A percentile compares a stretch with the other conserved stretches of the same genome.
Evolutionary conservation across 108 stramenopile genomes (phyloP).

Genomic region (Cyclotella baltica): DNA sequence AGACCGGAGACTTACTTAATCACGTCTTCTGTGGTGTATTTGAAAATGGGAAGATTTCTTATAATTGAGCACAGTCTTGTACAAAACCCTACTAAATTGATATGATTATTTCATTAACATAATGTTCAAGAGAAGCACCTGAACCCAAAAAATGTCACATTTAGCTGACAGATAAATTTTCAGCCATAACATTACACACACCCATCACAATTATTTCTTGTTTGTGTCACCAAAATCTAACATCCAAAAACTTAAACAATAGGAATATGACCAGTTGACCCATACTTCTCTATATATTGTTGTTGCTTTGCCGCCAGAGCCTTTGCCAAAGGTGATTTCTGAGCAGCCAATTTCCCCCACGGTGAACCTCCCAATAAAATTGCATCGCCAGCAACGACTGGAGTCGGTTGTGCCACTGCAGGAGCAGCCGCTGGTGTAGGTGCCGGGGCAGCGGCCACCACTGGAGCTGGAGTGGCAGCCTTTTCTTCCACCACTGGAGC

Average conservation of each 20-base stretch:
- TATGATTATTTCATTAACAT: too few species aligned
- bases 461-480: constrained; percentile 17
- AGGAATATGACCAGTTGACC: constrained; percentile 82
- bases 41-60: neutral
- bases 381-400: constrained; percentile 33
- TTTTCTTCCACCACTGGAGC: neutral
- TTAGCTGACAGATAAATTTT: too few species aligned
- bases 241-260: constrained; percentile 20
- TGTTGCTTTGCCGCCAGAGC: constrained; percentile 71
- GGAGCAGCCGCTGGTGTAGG: constrained; percentile 43
- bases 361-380: constrained; percentile 46
- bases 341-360: constrained; percentile 72
- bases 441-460: constrained; percentile 22
- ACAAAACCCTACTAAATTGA: too few species aligned
- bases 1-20: too few species aligned
- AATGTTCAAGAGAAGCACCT: too few species aligned
- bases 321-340: constrained; percentile 75
- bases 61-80: neutral
- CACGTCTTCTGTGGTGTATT: too few species aligned
- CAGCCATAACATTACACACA: neutral
- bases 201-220: neutral
- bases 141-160: too few species aligned
- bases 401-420: constrained; percentile 42
- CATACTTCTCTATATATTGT: constrained; percentile 78
- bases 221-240: neutral